Base-by-base conservation (phyloP, 2,329 filamentous ascomycete species). In the Xylaria sp. region DNA sequence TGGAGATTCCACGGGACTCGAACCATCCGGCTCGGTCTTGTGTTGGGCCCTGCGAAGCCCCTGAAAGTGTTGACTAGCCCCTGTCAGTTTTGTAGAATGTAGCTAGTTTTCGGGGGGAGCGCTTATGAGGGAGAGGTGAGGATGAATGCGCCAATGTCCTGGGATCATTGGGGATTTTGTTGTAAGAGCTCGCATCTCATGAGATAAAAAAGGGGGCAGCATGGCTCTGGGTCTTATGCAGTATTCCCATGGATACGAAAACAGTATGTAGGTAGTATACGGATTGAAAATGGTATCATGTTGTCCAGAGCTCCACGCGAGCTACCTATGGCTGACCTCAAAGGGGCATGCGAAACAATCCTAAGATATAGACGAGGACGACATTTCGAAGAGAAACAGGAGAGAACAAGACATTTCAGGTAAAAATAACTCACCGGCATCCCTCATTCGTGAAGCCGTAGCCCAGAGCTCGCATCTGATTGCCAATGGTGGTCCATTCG, bases 361-460 rank as follows among this genome's bases (percentile, higher is more conserved):
- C 44, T 59, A 55, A 44, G 30, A 58, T 19, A 56, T n/a, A 46
- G 23, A 18, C 23, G 46, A 54, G 44, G 18, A 11, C 37, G 55
- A 3, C 19, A 35, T 52, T 23, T 30, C 51, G 18, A 10, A 1
- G 39, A 19, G 52, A 5, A 47, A 48, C 39, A 23, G 52, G 16
- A 59, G 42, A 30, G 34, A 46, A 52, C 55, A 48, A 44, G 18
- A 18, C 55, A 55, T 58, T 19, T 55, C 56, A 64, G 4, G 37
- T 58, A 50, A 56, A 23, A 54, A 52, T 39, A 53, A 80, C 82
- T 75, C 75, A 85, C 83, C 83, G 81, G 66, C 83, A 85, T 66
- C 83, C 83, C 70, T 86, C 83, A 75, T 86, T 85, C 16, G 83
- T 85, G 71, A 86, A 85, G 72, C 82, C 81, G 67, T 86, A 85